Conservation (phyloP, 371 early-diverging fungal species). For the Mucor racemosus region DNA sequence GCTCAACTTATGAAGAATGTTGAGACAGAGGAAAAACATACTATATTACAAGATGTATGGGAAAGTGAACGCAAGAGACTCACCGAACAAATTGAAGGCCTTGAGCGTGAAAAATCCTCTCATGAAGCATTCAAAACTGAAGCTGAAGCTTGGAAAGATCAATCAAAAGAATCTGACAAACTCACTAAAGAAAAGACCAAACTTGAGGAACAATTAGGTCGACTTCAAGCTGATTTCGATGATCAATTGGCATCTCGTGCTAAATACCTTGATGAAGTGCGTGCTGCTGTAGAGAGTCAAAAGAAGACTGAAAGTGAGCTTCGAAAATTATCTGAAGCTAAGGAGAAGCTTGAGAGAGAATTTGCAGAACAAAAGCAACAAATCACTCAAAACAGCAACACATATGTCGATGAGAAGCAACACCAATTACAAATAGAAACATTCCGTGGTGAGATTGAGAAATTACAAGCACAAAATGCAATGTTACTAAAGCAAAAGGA, state of each 20-base stretch:
- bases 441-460: conserved; percentile 42
- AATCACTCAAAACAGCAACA: conserved; percentile 22
- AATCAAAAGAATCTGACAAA: conserved; percentile 50
- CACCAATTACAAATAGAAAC: conserved; percentile 40
- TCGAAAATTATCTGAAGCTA: conserved; percentile 42
- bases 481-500: conserved; percentile 55
- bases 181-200: conserved; percentile 38
- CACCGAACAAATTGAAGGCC: conserved; percentile 48
- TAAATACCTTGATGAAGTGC: conserved; percentile 46
- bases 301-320: conserved; percentile 53
- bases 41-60: conserved; percentile 59
- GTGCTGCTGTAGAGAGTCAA: conserved; percentile 46
- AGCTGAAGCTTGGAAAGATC: conserved; percentile 39
- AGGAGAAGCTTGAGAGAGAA: conserved; percentile 50
- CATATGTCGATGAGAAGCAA: conserved; percentile 33
- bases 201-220: conserved; percentile 41
- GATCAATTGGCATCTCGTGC: conserved; percentile 38
- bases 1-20: conserved; percentile 53
- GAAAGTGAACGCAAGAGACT: conserved; percentile 61
- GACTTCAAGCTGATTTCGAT: conserved; percentile 42
- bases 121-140: conserved; percentile 44
- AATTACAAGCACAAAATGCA: conserved; percentile 41
- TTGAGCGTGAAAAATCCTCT: conserved; percentile 36
- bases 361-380: conserved; percentile 30
- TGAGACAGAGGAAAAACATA: conserved; percentile 41